phyloP scores from a whole-genome alignment of 2,329 filamentous ascomycete genomes.

The Teratosphaeriaceae sp. region DNA sequence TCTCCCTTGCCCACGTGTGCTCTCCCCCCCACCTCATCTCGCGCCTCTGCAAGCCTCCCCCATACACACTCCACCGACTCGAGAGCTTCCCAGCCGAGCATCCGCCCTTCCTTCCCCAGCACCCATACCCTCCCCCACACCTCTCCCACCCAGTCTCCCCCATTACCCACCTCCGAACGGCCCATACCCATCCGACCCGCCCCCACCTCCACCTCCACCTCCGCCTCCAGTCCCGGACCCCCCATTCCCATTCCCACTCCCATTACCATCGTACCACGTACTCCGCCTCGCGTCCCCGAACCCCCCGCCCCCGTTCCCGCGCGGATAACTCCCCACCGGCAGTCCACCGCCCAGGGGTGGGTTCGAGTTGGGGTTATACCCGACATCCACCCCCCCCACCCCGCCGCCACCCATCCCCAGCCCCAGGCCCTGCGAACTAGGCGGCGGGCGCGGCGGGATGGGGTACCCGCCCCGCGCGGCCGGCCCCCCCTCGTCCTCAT shows the following conservation, averaged over 20 bases:
- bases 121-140: too few species aligned
- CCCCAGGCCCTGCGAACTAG: background rate
- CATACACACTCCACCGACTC: too few species aligned
- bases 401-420: background rate
- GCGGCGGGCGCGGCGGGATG: background rate
- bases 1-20: too few species aligned
- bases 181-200: background rate
- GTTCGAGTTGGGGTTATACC: too few species aligned
- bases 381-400: background rate
- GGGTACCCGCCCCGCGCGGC: background rate
- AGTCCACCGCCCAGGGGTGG: too few species aligned
- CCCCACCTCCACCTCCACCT: background rate
- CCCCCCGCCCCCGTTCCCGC: background rate
- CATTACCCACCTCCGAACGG: background rate
- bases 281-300: background rate
- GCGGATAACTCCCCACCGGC: conserved; percentile 1
- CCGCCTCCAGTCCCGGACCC: too few species aligned
- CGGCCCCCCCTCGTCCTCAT: too few species aligned
- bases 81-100: too few species aligned
- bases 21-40: too few species aligned
- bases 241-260: background rate
- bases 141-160: background rate
- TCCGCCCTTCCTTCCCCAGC: too few species aligned
- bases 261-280: background rate
- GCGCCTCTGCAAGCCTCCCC: too few species aligned